These are phyloP conservation scores for Yamadazyma atlantica DNA, from an alignment of 1,139 yeast species.

Conservation along the genomic window DNA sequence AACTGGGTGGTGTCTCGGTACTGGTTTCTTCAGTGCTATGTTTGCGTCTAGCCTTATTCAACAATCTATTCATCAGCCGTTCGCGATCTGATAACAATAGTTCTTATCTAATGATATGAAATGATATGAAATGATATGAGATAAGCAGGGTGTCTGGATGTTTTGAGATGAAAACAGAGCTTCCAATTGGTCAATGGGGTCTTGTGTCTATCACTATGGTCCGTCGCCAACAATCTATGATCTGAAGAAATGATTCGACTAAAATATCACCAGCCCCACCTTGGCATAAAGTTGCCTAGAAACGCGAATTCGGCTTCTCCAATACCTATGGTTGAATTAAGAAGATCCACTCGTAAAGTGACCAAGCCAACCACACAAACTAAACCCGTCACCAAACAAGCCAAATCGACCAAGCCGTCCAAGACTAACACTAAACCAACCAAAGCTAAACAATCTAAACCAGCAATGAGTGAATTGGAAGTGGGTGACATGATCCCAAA, in stretches of 20 bases:
- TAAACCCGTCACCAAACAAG: not conserved
- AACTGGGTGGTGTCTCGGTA: too few relatives aligned
- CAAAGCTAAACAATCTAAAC: constrained; percentile 4
- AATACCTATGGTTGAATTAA: not conserved
- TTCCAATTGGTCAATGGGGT: too few relatives aligned
- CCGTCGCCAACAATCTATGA: too few relatives aligned
- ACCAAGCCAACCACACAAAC: not conserved
- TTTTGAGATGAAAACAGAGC: too few relatives aligned
- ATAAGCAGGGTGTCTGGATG: not conserved
- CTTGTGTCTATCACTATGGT: too few relatives aligned
- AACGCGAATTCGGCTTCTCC: too few relatives aligned
- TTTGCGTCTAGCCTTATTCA: not conserved
- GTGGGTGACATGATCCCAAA: constrained; percentile 75
- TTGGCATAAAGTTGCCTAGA: too few relatives aligned
- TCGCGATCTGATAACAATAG: too few relatives aligned
- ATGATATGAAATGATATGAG: too few relatives aligned
- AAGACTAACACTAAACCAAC: constrained; percentile 6
- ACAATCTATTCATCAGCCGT: not conserved
- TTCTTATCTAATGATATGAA: too few relatives aligned
- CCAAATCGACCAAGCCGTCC: not conserved
- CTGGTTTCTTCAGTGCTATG: not conserved
- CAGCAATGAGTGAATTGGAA: constrained; percentile 31
- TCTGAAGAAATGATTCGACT: too few relatives aligned
- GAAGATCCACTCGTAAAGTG: not conserved
- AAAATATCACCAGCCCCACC: too few relatives aligned